A percentile compares a stretch with the other conserved stretches of the same genome.
Evolutionary conservation across 192 early-diverging fungal genomes (phyloP).

Genomic region (Phycomyces blakesleeanus): DNA sequence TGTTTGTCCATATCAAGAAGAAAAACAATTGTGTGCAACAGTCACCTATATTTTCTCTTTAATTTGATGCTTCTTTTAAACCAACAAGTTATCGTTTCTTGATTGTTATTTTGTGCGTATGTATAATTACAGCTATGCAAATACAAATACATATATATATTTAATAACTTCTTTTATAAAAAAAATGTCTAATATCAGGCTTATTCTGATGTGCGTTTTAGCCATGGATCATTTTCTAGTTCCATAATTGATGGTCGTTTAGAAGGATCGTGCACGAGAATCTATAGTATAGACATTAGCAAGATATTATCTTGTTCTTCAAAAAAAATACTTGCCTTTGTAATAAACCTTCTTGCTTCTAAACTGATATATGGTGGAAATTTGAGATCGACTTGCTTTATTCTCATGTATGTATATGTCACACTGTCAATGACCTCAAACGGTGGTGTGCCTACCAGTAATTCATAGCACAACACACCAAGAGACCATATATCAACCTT

Average conservation of each 20-base stretch:
- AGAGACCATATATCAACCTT: conserved; percentile 91
- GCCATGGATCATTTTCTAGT: too few relatives aligned
- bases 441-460: conserved; percentile 85
- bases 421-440: conserved; percentile 59
- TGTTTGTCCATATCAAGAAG: too few relatives aligned
- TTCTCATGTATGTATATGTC: conserved; percentile 71
- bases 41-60: too few relatives aligned
- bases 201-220: too few relatives aligned
- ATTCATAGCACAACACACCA: conserved; percentile 90
- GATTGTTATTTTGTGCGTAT: too few relatives aligned
- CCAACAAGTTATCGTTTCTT: too few relatives aligned
- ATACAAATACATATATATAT: too few relatives aligned
- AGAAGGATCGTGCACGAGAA: neutral
- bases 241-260: neutral
- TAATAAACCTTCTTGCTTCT: conserved; percentile 79
- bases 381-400: conserved; percentile 73
- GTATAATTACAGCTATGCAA: too few relatives aligned
- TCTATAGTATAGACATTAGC: neutral
- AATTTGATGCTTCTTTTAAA: too few relatives aligned
- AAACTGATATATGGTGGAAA: conserved; percentile 72
- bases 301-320: neutral
- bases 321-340: conserved; percentile 53
- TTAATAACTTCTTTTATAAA: too few relatives aligned
- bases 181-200: too few relatives aligned
- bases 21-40: too few relatives aligned